phyloP scores from a whole-genome alignment of 2,329 filamentous ascomycete genomes.

The Exophiala calicioides region DNA sequence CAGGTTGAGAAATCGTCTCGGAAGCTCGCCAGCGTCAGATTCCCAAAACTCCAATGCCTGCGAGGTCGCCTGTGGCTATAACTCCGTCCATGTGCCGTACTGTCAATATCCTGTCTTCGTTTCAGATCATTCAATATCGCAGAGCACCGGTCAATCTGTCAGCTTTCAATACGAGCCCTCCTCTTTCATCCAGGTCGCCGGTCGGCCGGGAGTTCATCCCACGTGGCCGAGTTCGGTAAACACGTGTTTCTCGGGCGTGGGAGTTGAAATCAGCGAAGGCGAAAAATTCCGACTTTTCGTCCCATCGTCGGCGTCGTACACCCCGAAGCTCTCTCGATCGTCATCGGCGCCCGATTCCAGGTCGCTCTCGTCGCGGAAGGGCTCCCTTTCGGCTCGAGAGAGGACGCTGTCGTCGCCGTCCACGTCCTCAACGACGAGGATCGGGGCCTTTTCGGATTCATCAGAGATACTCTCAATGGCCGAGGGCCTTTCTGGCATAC shows the following conservation, averaged over 20 bases:
- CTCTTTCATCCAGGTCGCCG: background rate
- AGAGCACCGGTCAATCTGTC: too few relatives aligned
- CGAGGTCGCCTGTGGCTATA: too few relatives aligned
- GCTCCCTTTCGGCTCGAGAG: background rate
- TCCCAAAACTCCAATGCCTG: too few relatives aligned
- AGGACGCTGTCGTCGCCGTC: conserved; percentile 8
- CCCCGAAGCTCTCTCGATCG: conserved; percentile 7
- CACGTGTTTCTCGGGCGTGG: conserved; percentile 15
- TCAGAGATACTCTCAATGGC: conserved; percentile 12
- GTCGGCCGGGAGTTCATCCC: background rate
- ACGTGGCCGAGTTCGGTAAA: conserved; percentile 22
- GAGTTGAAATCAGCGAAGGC: conserved; percentile 18
- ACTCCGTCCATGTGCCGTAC: too few relatives aligned
- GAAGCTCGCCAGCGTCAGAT: too few relatives aligned
- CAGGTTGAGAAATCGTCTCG: too few relatives aligned
- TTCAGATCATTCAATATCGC: too few relatives aligned
- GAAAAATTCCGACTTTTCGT: conserved; percentile 22
- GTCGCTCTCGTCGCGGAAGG: conserved; percentile 25
- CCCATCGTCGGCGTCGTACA: conserved; percentile 22
- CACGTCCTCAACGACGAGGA: conserved; percentile 22
- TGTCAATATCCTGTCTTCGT: too few relatives aligned
- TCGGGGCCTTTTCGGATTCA: conserved; percentile 18
- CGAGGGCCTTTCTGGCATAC: conserved; percentile 42
- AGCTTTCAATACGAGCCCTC: background rate
- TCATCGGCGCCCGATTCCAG: conserved; percentile 35